These are phyloP conservation scores for Boletus calvinii DNA, from an alignment of 1,284 basidiomycete genomes.

Conservation along the genomic window DNA sequence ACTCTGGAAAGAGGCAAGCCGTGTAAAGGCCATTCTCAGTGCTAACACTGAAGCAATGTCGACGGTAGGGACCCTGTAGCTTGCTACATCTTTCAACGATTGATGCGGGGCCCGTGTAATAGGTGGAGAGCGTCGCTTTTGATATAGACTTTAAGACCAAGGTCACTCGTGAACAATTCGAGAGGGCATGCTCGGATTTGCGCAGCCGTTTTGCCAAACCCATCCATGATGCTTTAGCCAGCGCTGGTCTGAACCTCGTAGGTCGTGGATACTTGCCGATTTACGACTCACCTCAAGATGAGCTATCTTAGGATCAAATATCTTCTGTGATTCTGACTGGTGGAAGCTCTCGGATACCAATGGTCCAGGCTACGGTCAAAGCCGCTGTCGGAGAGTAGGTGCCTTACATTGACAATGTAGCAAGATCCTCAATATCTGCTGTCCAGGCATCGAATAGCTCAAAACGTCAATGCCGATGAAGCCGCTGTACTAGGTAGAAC, in stretches of 20 bases:
- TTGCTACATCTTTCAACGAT: not conserved
- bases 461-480: slow-evolving; percentile 97
- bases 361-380: slow-evolving; percentile 84
- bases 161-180: slow-evolving; percentile 77
- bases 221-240: slow-evolving; percentile 72
- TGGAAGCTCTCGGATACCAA: slow-evolving; percentile 86
- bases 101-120: slow-evolving; percentile 13
- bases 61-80: slow-evolving; percentile 49
- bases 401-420: not conserved
- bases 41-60: slow-evolving; percentile 83
- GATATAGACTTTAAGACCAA: slow-evolving; percentile 90
- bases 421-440: slow-evolving; percentile 12
- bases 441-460: slow-evolving; percentile 73
- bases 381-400: slow-evolving; percentile 74
- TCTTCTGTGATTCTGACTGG: slow-evolving; percentile 91
- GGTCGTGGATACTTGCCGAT: not conserved
- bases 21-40: slow-evolving; percentile 91
- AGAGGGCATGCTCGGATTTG: slow-evolving; percentile 66
- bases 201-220: slow-evolving; percentile 67
- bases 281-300: not conserved
- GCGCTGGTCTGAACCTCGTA: slow-evolving; percentile 69
- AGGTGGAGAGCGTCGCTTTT: slow-evolving; percentile 86
- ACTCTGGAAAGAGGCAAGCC: slow-evolving; percentile 88
- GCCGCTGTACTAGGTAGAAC: slow-evolving; percentile 81
- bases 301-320: slow-evolving; percentile 57